Evolutionary conservation across 2,329 filamentous ascomycete genomes (phyloP).

Genomic region (Monosporascus sp.): DNA sequence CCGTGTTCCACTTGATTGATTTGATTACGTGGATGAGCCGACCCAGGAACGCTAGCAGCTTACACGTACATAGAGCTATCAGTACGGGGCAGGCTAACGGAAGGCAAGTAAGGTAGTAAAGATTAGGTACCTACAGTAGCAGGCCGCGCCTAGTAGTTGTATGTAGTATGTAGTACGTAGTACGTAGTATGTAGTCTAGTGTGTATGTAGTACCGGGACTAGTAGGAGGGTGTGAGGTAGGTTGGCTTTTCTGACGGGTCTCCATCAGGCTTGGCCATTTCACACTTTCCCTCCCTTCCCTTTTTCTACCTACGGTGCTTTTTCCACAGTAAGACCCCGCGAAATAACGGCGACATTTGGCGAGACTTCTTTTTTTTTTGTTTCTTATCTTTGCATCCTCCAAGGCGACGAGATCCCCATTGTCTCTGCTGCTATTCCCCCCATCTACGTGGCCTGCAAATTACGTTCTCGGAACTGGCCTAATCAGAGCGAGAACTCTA

Average conservation of each 20-base stretch:
- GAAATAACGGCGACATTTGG: background rate
- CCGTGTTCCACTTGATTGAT: too few relatives aligned
- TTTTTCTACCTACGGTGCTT: background rate
- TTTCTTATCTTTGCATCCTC: background rate
- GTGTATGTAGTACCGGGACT: too few relatives aligned
- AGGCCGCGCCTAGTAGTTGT: too few relatives aligned
- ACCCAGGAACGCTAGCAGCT: too few relatives aligned
- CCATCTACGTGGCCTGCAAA: background rate
- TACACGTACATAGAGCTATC: too few relatives aligned
- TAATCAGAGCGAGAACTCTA: background rate
- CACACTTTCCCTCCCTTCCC: background rate
- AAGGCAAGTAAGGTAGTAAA: too few relatives aligned
- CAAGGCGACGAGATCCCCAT: background rate
- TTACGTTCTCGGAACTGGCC: background rate
- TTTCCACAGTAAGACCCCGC: background rate
- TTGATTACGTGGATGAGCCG: too few relatives aligned
- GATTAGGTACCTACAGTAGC: too few relatives aligned
- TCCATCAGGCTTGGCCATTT: background rate
- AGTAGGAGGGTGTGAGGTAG: too few relatives aligned
- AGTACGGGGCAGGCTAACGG: too few relatives aligned
- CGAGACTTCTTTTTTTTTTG: background rate
- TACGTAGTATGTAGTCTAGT: too few relatives aligned
- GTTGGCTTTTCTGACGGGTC: background rate
- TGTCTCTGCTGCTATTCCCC: background rate
- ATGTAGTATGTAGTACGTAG: too few relatives aligned